Percentiles rank a stretch among this genome's conserved stretches.
These are phyloP conservation scores for Kazachstania taianensis DNA, from an alignment of 805 yeast genomes.

Conservation along the genomic window DNA sequence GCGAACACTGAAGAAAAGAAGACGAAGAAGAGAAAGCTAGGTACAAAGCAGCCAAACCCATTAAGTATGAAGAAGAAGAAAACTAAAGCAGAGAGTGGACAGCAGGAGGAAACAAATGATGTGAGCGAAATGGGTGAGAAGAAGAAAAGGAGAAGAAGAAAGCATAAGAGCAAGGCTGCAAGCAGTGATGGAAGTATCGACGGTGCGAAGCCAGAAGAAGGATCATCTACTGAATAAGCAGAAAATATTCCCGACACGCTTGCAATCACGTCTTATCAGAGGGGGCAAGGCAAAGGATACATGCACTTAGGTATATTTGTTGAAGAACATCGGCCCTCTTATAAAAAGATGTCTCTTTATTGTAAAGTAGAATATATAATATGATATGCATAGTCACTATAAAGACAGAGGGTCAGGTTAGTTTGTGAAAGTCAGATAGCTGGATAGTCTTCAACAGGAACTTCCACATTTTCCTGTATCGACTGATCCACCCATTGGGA, in stretches of 20 bases:
- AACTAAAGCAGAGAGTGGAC: slow-evolving; percentile 8
- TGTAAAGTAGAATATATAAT: too few relatives aligned
- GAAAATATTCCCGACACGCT: too few relatives aligned
- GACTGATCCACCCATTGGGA: slow-evolving; percentile 31
- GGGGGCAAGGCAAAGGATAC: too few relatives aligned
- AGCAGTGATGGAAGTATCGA: not conserved
- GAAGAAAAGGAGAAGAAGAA: slow-evolving; percentile 16
- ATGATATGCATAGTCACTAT: too few relatives aligned
- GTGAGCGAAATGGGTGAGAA: slow-evolving; percentile 2
- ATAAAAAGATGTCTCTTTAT: too few relatives aligned
- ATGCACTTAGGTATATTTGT: too few relatives aligned
- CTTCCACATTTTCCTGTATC: slow-evolving; percentile 25
- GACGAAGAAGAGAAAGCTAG: slow-evolving; percentile 42
- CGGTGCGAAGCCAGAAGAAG: not conserved
- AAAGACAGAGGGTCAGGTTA: too few relatives aligned
- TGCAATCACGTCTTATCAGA: too few relatives aligned
- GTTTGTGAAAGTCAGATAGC: too few relatives aligned
- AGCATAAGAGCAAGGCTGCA: slow-evolving; percentile 10
- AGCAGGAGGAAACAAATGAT: not conserved
- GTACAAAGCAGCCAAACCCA: slow-evolving; percentile 83
- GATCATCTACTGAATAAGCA: not conserved
- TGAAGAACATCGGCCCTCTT: too few relatives aligned
- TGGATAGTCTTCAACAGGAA: slow-evolving; percentile 27
- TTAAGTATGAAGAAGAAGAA: slow-evolving; percentile 76
- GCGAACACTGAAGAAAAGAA: slow-evolving; percentile 40